These are phyloP conservation scores for Ustilago shanxiensis DNA, from an alignment of 1,284 basidiomycete species.

Conservation along the genomic window DNA sequence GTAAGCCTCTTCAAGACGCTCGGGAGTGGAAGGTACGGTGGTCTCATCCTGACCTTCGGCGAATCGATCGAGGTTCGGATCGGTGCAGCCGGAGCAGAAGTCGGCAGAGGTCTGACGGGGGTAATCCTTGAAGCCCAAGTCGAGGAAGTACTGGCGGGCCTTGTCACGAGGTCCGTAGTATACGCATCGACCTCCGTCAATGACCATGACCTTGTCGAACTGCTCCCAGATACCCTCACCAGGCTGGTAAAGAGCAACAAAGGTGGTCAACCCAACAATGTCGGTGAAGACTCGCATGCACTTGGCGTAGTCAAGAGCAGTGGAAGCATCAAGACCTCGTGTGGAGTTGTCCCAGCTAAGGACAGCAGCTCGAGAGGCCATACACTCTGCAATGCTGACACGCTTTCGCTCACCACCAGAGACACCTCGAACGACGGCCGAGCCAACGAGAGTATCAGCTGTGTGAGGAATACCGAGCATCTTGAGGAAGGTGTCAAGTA, in stretches of 20 bases:
- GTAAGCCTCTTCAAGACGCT: slow-evolving; percentile 48
- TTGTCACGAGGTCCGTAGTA: slow-evolving; percentile 81
- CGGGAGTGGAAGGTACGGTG: slow-evolving; percentile 46
- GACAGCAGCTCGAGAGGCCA: slow-evolving; percentile 71
- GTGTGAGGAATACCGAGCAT: slow-evolving; percentile 59
- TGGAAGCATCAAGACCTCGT: slow-evolving; percentile 57
- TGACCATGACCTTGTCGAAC: slow-evolving; percentile 72
- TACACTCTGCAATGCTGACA: slow-evolving; percentile 55
- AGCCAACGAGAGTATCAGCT: slow-evolving; percentile 58
- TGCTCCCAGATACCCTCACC: slow-evolving; percentile 75
- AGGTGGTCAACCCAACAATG: slow-evolving; percentile 53
- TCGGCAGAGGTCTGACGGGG: slow-evolving; percentile 79
- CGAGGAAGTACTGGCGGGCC: slow-evolving; percentile 78
- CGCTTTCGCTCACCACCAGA: slow-evolving; percentile 65
- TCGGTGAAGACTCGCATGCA: slow-evolving; percentile 71
- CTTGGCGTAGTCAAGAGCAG: slow-evolving; percentile 63
- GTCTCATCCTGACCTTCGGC: slow-evolving; percentile 33
- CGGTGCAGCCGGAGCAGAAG: slow-evolving; percentile 73
- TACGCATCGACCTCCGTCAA: slow-evolving; percentile 84
- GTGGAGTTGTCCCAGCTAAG: slow-evolving; percentile 72
- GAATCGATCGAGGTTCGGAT: slow-evolving; percentile 79
- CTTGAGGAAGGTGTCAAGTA: slow-evolving; percentile 66
- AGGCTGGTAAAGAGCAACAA: slow-evolving; percentile 74
- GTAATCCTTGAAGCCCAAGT: slow-evolving; percentile 77
- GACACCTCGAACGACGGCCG: slow-evolving; percentile 71